Evolutionary conservation across 371 early-diverging fungal species (phyloP).

Genomic region (Umbelopsis sp.): DNA sequence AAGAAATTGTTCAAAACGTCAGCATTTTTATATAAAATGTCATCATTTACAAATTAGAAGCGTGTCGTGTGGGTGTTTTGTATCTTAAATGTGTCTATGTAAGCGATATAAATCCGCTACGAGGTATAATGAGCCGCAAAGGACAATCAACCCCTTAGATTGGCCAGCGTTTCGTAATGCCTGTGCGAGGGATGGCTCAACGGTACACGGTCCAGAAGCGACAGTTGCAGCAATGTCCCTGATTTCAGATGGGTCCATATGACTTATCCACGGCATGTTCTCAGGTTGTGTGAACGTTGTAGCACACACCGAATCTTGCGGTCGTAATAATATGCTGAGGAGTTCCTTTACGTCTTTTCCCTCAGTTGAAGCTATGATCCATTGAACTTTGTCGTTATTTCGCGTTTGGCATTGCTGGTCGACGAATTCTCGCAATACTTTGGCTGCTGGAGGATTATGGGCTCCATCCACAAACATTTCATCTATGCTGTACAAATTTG

Average conservation of each 20-base stretch:
- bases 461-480: conserved; percentile 76
- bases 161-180: conserved; percentile 13
- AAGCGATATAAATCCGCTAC: conserved; percentile 73
- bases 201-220: conserved; percentile 29
- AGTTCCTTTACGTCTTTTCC: conserved; percentile 73
- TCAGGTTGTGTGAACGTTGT: conserved; percentile 77
- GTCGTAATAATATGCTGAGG: conserved; percentile 54
- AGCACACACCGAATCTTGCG: conserved; percentile 63
- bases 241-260: conserved; percentile 48
- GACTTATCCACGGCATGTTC: conserved; percentile 88
- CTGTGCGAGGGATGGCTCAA: neutral
- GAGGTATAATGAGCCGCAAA: conserved; percentile 89
- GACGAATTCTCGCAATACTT: conserved; percentile 65
- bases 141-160: conserved; percentile 54
- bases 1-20: conserved; percentile 12
- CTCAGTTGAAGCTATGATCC: conserved; percentile 78
- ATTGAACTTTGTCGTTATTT: conserved; percentile 49
- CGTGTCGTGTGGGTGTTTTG: neutral
- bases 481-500: neutral
- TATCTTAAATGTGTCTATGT: neutral
- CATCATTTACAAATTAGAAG: conserved; percentile 12
- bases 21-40: conserved; percentile 16
- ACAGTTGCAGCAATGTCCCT: conserved; percentile 24
- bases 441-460: conserved; percentile 82
- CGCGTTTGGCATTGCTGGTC: conserved; percentile 38